Evolutionary conservation across 345 rosid genomes (phyloP).

Genomic region (Punica granatum): DNA sequence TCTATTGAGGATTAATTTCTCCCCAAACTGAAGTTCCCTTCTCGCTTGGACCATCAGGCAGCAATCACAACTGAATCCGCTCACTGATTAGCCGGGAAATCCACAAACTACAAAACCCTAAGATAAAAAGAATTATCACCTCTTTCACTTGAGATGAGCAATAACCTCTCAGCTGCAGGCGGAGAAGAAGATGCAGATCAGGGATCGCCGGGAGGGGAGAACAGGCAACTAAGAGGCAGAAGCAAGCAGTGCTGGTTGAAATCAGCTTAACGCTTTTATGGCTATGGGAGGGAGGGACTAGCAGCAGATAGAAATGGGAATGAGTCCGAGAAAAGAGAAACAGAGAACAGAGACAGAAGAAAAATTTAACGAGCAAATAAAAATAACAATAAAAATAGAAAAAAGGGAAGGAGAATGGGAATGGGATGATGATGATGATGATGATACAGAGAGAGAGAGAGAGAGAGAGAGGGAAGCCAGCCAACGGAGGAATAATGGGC

Average conservation of each 20-base stretch:
- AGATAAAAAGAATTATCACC: neutral
- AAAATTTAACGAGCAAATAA: too few relatives aligned
- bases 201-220: neutral
- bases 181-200: neutral
- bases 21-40: neutral
- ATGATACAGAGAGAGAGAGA: slow-evolving; percentile 1
- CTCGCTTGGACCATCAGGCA: neutral
- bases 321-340: neutral
- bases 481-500: too few relatives aligned
- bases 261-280: neutral
- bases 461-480: neutral
- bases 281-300: too few relatives aligned
- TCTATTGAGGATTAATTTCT: neutral
- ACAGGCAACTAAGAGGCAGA: neutral
- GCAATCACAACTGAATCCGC: neutral
- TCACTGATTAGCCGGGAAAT: neutral
- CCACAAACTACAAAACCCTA: neutral
- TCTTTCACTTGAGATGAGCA: neutral
- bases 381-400: too few relatives aligned
- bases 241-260: neutral
- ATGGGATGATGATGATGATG: neutral
- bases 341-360: neutral
- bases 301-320: neutral
- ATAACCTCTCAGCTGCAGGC: neutral
- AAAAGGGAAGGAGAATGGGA: neutral